Evolutionary conservation across 169 alveolate genomes (phyloP).

Genomic region (Blepharisma undulans): DNA sequence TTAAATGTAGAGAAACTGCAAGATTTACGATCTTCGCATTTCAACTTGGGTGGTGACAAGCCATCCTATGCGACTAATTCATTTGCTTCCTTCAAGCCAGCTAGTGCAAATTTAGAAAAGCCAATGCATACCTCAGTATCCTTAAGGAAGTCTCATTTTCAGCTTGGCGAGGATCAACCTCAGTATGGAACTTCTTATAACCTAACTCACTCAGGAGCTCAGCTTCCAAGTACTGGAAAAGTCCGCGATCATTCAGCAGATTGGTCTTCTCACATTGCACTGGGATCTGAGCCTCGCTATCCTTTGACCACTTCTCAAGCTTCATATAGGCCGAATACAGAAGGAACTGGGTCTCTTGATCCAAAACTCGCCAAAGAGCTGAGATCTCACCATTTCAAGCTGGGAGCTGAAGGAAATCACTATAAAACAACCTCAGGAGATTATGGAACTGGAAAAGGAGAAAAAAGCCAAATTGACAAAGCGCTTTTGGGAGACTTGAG

Average conservation of each 20-base stretch:
- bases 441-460: neutral
- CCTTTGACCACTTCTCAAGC: constrained; percentile 29
- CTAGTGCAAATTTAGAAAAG: neutral
- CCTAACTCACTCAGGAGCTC: neutral
- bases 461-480: neutral
- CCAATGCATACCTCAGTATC: neutral
- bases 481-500: neutral
- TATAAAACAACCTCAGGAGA: constrained; percentile 11
- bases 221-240: neutral
- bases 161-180: constrained; percentile 1
- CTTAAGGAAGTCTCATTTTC: neutral
- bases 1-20: constrained; percentile 1
- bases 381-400: neutral
- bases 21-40: constrained; percentile 35
- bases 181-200: neutral
- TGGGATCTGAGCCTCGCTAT: neutral
- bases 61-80: neutral
- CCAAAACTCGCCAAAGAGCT: constrained; percentile 27
- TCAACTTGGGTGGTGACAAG: neutral
- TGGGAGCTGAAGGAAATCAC: neutral
- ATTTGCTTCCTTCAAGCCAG: neutral
- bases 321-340: neutral
- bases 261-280: neutral
- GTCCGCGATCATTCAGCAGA: neutral
- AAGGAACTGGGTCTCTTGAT: neutral